Evolutionary conservation across 2,329 filamentous ascomycete species (phyloP), one percentile per base, ranked within the genome.

Genomic region (Sporothrix variecibatus): DNA sequence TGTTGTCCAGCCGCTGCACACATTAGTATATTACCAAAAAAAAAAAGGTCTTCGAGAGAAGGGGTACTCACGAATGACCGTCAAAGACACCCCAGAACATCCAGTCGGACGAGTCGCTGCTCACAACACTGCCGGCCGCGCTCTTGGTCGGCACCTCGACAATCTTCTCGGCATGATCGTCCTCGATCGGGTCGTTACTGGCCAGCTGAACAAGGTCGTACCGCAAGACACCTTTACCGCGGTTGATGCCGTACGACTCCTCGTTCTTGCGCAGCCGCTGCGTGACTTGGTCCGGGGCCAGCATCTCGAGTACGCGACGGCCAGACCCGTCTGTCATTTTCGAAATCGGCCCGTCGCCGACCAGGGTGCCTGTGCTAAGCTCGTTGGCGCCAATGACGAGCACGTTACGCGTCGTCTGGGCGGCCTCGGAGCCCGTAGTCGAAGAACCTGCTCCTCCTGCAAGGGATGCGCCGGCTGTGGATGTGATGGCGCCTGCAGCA

Each of bases 11-110:
- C 96, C 96, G 64, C 94, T 97, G 78, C 73, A 78, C 5, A n/a
- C 31, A 56, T 81, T 70, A 79, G 76, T 12, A 65, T 40, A n/a
- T 15, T 15, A 7, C 26, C 1, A n/a, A 23, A 28, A 20, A 51
- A 17, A 1, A 49, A 12, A 49, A 20, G 49, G 34, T 34, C 34
- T 8, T 20, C 6, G 5, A 11, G 28, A 17, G n/a, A 20, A 17
- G n/a, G n/a, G 46, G 8, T 3, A 88, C 89, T 83, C 85, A 95
- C 94, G 93, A 94, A 83, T 99, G 96, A 0, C 96, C 96, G 81
- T 99, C 96, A 82, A 98, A 99, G 23, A 99, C 95, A 74, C 95
- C 96, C 96, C 97, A 99, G 82, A 99, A 99, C 94, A 98, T 98
- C 96, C 96, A 99, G 83, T 99, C 97, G 76, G 89, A 93, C 75